These are phyloP conservation scores for Athelia sp. DNA, from an alignment of 1,284 basidiomycete genomes.

Conservation along the genomic window DNA sequence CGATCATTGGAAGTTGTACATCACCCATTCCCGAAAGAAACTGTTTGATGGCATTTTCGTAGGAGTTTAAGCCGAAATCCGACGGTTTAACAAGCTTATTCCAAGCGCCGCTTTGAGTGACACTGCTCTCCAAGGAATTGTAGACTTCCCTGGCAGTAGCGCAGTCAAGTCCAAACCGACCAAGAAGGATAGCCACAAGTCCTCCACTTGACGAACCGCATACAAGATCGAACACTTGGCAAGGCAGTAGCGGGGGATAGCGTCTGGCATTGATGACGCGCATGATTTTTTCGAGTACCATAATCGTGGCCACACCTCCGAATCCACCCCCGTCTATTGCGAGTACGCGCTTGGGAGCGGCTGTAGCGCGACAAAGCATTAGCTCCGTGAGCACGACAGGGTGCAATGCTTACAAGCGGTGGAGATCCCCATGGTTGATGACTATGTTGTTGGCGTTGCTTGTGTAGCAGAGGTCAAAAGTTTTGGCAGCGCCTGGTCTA, in stretches of 20 bases:
- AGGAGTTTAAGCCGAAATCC: background rate
- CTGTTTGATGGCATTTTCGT: background rate
- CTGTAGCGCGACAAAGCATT: too few relatives aligned
- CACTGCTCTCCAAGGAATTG: background rate
- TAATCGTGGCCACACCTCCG: background rate
- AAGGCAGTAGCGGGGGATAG: slow-evolving; percentile 1
- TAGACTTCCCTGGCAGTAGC: slow-evolving; percentile 7
- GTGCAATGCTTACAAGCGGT: too few relatives aligned
- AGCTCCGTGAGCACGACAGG: too few relatives aligned
- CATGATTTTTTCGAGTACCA: background rate
- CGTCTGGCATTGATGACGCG: background rate
- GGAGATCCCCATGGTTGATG: too few relatives aligned
- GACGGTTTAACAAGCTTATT: background rate
- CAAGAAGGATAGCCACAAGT: slow-evolving; percentile 13
- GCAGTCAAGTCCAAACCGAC: slow-evolving; percentile 10
- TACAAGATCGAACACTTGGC: slow-evolving; percentile 8
- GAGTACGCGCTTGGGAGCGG: background rate
- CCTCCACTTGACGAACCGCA: slow-evolving; percentile 11
- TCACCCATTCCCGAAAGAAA: background rate
- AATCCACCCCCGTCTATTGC: background rate
- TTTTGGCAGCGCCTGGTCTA: too few relatives aligned
- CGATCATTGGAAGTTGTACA: background rate
- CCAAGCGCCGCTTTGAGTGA: background rate
- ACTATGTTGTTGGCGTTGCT: too few relatives aligned
- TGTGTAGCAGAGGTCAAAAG: too few relatives aligned